Base-by-base conservation (phyloP, 73 alveolate species). In the Breviolum minutum region DNA sequence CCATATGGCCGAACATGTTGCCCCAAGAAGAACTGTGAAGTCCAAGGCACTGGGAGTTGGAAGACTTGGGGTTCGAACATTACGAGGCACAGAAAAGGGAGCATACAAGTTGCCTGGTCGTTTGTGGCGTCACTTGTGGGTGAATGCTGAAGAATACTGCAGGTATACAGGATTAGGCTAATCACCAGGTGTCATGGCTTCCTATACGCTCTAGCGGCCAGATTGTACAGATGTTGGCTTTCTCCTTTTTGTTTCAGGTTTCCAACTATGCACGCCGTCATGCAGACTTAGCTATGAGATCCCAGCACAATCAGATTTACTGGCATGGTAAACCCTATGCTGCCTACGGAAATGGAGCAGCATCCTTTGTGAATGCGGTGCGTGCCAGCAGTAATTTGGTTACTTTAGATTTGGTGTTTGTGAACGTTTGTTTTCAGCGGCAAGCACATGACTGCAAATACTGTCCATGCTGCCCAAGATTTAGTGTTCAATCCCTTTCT, bases 241-340 rank as follows among this genome's bases (percentile, higher is more conserved):
- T 40, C 40, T 22, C 82, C 86, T 29, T 8, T 7, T 20, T 24
- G 0, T 10, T 10, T 66, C 71, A 83, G 73, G 92, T 83, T 13
- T 83, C 92, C 76, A 83, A 83, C 92, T 83, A 83, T 60, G 92
- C 92, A 40, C 92, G 92, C 29, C 24, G 22, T 1, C 6, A 17
- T 11, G 11, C 20, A n/a, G 62, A 19, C n/a, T 71, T 62, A 26
- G 63, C 80, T 22, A 60, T 9, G 32, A 14, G 98, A 60, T 74
- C 91, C 22, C 98, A 54, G 62, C 98, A 92, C 73, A 92, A 92
- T 40, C 94, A 94, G 86, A 32, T 87, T 60, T 94, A 94, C 22
- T 94, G 99, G 99, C 84, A 81, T 26, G 81, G 99, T 63, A 30
- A n/a, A 85, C 99, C 99, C 71, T 94, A 94, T 54, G 99, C 94